phyloP scores from a whole-genome alignment of 139 green algal species.

The Parachlorella kessleri region DNA sequence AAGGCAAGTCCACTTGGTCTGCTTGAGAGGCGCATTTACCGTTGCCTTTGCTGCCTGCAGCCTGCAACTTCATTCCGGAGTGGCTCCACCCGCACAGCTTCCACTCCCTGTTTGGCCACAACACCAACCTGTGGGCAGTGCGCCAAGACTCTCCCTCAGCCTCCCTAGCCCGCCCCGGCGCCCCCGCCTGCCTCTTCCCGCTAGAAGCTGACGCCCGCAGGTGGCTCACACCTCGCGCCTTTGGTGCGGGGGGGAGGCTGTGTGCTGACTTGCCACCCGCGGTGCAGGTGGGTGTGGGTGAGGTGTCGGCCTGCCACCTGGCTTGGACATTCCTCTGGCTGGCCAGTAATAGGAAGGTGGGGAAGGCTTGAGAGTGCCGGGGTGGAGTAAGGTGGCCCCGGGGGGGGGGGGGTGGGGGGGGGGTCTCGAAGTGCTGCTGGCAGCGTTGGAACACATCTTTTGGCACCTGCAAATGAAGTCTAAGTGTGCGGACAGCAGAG shows the following conservation, averaged over 20 bases:
- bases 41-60: constrained; percentile 9
- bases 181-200: background rate
- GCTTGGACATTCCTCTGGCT: background rate
- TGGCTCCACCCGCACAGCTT: constrained; percentile 62
- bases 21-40: too few species aligned
- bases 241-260: too few species aligned
- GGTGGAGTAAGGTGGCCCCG: background rate
- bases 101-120: constrained; percentile 57
- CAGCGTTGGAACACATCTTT: background rate
- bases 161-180: background rate
- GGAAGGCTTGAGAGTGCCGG: background rate
- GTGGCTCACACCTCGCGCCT: background rate
- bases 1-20: too few species aligned
- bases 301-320: background rate
- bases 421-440: background rate
- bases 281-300: too few species aligned
- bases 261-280: too few species aligned
- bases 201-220: background rate
- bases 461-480: background rate
- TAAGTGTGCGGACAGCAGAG: constrained; percentile 2
- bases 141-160: background rate
- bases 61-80: constrained; percentile 48
- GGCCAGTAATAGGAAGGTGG: background rate
- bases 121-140: constrained; percentile 71
- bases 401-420: background rate